These are phyloP conservation scores for Sphaerostilbella broomeana DNA, from an alignment of 2,329 filamentous ascomycete species.

Conservation along the genomic window DNA sequence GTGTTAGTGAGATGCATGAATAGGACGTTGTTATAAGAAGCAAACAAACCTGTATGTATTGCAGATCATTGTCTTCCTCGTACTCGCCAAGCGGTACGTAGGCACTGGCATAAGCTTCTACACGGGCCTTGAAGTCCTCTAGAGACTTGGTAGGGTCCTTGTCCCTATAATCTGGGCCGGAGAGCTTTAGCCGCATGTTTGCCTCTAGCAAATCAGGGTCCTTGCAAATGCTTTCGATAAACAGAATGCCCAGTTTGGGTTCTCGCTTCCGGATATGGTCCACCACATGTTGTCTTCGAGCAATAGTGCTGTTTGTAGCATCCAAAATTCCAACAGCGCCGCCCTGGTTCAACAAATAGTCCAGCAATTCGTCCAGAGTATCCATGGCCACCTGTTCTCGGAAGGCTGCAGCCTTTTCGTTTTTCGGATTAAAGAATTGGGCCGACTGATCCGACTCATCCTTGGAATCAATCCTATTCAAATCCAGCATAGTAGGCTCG, in stretches of 20 bases:
- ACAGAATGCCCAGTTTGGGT: slow-evolving; percentile 83
- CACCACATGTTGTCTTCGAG: slow-evolving; percentile 76
- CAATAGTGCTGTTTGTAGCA: slow-evolving; percentile 91
- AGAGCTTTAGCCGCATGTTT: slow-evolving; percentile 95
- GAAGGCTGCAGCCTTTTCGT: slow-evolving; percentile 71
- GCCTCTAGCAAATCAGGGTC: slow-evolving; percentile 81
- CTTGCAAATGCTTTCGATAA: slow-evolving; percentile 89
- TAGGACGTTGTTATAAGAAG: not conserved
- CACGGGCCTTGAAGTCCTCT: slow-evolving; percentile 85
- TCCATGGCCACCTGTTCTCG: slow-evolving; percentile 89
- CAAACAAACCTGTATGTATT: slow-evolving; percentile 69
- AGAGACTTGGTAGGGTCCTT: slow-evolving; percentile 83
- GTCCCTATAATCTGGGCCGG: slow-evolving; percentile 89
- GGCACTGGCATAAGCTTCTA: slow-evolving; percentile 87
- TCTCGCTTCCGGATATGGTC: slow-evolving; percentile 75
- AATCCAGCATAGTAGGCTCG: slow-evolving; percentile 34
- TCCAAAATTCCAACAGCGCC: slow-evolving; percentile 94
- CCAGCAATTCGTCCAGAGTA: slow-evolving; percentile 83
- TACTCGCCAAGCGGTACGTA: slow-evolving; percentile 87
- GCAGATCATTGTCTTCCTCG: slow-evolving; percentile 84
- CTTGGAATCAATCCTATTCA: slow-evolving; percentile 23
- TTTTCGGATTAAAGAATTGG: slow-evolving; percentile 87
- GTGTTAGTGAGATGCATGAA: slow-evolving; percentile 20
- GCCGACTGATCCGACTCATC: slow-evolving; percentile 76
- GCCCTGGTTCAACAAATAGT: slow-evolving; percentile 75